These are phyloP conservation scores for Rosa persica DNA, from an alignment of 306 rosid species.

Conservation along the genomic window DNA sequence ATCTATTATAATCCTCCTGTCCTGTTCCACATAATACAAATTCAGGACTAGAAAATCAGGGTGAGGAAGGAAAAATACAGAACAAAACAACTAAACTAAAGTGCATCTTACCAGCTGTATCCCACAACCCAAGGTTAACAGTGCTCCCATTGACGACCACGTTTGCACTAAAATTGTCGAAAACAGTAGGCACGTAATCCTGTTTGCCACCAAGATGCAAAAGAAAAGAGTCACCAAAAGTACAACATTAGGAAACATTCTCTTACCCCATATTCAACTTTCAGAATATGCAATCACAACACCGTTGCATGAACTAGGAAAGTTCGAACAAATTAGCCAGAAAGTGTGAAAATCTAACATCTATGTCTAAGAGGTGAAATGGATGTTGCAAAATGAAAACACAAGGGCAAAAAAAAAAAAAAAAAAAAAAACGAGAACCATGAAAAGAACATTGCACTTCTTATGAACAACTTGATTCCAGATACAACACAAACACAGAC, in stretches of 20 bases:
- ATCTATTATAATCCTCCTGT: slow-evolving; percentile 55
- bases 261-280: background rate
- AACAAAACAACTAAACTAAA: background rate
- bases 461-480: slow-evolving; percentile 2
- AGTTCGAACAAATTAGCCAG: background rate
- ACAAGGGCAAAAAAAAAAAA: background rate
- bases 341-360: background rate
- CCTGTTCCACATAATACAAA: slow-evolving; percentile 39
- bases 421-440: background rate
- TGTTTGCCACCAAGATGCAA: slow-evolving; percentile 45
- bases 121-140: slow-evolving; percentile 97
- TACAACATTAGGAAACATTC: background rate
- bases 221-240: background rate
- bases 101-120: slow-evolving; percentile 76
- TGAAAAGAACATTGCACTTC: background rate
- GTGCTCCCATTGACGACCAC: slow-evolving; percentile 97
- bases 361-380: background rate
- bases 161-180: slow-evolving; percentile 98
- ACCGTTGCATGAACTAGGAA: background rate
- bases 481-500: background rate
- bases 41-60: slow-evolving; percentile 31
- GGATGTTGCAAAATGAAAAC: slow-evolving; percentile 4
- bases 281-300: background rate
- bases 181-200: slow-evolving; percentile 97
- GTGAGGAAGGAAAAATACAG: background rate